phyloP scores from a whole-genome alignment of 331 rosid genomes.

The Stylosanthes scabra region DNA sequence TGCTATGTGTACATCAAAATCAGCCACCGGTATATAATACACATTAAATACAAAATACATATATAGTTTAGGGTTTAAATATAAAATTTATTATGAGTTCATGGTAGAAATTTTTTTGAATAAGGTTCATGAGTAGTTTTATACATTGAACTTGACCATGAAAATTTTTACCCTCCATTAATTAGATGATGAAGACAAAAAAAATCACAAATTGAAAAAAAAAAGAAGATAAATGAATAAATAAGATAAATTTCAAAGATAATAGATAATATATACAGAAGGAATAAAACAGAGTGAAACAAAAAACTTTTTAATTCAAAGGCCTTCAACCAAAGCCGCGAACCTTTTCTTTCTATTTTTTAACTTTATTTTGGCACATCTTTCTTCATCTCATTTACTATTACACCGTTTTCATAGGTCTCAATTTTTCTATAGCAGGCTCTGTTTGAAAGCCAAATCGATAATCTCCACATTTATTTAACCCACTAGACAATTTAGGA shows the following conservation, averaged over 20 bases:
- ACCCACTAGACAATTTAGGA: slow-evolving; percentile 59
- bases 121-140: no score
- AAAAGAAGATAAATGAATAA: neutral
- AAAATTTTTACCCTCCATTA: no score
- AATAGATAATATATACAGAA: neutral
- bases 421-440: slow-evolving; percentile 66
- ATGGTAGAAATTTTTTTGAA: no score
- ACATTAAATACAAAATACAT: no score
- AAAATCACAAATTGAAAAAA: no score
- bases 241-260: neutral
- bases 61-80: no score
- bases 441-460: slow-evolving; percentile 74
- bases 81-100: no score
- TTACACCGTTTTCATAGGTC: slow-evolving; percentile 38
- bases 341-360: neutral
- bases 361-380: neutral
- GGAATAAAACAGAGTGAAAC: slow-evolving; percentile 15
- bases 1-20: no score
- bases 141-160: no score
- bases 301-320: slow-evolving; percentile 26
- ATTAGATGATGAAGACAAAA: no score
- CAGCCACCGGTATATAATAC: no score
- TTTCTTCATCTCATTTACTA: slow-evolving; percentile 15
- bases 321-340: slow-evolving; percentile 77
- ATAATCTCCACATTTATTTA: slow-evolving; percentile 53